Base-by-base conservation (phyloP, 2,329 filamentous ascomycete genomes). In the Trichophaea hybrida region DNA sequence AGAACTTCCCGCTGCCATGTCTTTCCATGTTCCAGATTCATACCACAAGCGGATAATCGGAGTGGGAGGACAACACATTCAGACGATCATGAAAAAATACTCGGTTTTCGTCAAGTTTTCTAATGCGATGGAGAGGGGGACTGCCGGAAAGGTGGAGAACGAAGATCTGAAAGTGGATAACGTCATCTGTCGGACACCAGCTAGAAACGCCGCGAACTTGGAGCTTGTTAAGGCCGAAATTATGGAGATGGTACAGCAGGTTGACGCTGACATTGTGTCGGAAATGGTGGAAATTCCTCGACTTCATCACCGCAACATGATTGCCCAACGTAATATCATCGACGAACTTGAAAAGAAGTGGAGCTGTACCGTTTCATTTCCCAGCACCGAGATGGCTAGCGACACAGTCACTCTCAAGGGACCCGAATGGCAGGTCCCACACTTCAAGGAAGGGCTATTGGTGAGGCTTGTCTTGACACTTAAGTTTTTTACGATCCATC, bases 41-140 rank as follows among this genome's bases (percentile, higher is more conserved):
- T 98, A 98, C 71, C 93, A 98, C 74, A 98, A 98, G 76, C 89
- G 93, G 53, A 98, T 98, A 70, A 98, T 98, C 65, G 93, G 93
- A 56, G 97, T 98, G 69, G 93, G 93, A 62, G 93, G 93, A 7
- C 91, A 97, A 72, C 93, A 98, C 70, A 98, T 98, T 67, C 93
- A 98, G 73, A 88, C 91, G 58, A 97, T 98, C 75, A 98, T 98
- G 93, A 97, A 98, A 77, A 97, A 97, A 75, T 94, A 98, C 74
- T 97, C 93, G 0, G 93, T 98, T 67, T 98, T 98, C 69, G 93
- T 98, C 75, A 98, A 98, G 72, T 98, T 98, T 70, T 95, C 89
- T 65, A 98, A 98, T 69, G 93, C 93, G 13, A 97, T 97, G 90
- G 93, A 98, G 71, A 85, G 93, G 70, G 93, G 88, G 34, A 60